A percentile compares a stretch with the other conserved stretches of the same genome.
Evolutionary conservation across 2,329 filamentous ascomycete genomes (phyloP).

Genomic region (Colletotrichum somersetense): DNA sequence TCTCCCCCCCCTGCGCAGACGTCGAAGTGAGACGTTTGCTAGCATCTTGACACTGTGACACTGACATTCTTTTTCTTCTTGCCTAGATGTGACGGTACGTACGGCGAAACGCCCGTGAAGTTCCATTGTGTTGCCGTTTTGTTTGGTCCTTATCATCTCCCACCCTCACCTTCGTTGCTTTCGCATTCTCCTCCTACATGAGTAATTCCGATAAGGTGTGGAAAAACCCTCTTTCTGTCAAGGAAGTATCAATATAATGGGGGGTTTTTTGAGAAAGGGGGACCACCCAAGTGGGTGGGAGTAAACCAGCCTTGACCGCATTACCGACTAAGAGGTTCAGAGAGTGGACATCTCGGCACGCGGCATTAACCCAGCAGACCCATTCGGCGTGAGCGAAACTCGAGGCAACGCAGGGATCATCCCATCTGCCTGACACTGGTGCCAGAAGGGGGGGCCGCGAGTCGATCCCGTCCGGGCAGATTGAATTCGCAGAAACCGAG

Average conservation of each 20-base stretch:
- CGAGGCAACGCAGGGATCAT: constrained; percentile 43
- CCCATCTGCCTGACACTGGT: constrained; percentile 45
- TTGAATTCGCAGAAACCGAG: constrained; percentile 28
- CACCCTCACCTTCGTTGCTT: neutral
- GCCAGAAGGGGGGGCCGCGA: constrained; percentile 38
- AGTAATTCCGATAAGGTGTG: neutral
- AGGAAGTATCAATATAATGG: constrained; percentile 40
- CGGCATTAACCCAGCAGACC: constrained; percentile 45
- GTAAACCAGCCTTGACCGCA: constrained; percentile 46
- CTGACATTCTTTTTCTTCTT: constrained; percentile 20
- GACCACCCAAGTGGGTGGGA: constrained; percentile 44
- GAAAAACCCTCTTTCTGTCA: constrained; percentile 37
- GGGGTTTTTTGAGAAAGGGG: too few species aligned
- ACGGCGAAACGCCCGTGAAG: constrained; percentile 40
- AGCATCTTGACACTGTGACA: constrained; percentile 26
- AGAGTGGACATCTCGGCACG: constrained; percentile 44
- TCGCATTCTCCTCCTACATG: neutral
- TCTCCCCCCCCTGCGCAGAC: neutral
- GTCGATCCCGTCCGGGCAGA: constrained; percentile 34
- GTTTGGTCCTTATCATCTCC: constrained; percentile 17
- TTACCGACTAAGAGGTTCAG: constrained; percentile 46
- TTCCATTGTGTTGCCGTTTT: constrained; percentile 35
- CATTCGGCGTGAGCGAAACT: constrained; percentile 45
- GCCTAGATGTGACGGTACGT: constrained; percentile 74
- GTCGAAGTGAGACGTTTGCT: constrained; percentile 7